Conservation (phyloP, 2,329 filamentous ascomycete genomes). For the Helotiales sp. region DNA sequence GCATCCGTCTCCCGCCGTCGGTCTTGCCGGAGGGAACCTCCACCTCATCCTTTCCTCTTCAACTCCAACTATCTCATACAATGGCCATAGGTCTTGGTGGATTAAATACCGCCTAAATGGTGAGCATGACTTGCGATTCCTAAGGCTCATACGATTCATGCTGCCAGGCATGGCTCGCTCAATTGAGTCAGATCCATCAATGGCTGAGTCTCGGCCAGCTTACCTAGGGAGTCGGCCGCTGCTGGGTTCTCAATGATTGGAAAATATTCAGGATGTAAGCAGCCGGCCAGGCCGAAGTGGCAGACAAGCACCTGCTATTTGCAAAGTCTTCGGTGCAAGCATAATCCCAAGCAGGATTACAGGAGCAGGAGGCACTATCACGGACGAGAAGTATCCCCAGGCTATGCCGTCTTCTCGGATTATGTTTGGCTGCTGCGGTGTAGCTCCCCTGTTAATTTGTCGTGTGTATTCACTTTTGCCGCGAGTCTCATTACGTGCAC, state of each 20-base stretch:
- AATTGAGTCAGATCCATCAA: background rate
- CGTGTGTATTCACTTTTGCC: background rate
- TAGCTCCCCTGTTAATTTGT: background rate
- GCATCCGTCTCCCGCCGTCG: background rate
- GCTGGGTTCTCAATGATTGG: background rate
- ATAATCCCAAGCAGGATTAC: background rate
- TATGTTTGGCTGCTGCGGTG: constrained; percentile 8
- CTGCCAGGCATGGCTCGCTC: background rate
- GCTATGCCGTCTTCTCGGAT: background rate
- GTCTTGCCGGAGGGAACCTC: background rate
- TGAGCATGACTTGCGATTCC: background rate
- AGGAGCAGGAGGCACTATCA: too few species aligned
- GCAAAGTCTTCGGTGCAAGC: background rate
- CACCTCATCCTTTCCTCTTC: background rate
- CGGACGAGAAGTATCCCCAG: background rate
- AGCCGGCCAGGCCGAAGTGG: background rate
- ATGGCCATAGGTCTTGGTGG: background rate
- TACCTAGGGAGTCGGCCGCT: background rate
- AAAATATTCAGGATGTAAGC: background rate
- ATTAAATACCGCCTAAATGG: background rate
- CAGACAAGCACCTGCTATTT: background rate
- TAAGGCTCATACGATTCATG: background rate
- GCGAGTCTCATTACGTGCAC: background rate
- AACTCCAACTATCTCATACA: background rate
- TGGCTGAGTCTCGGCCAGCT: background rate